Percentiles rank a stretch among this genome's conserved stretches.
Evolutionary conservation across 257 asterid genomes (phyloP).

Genomic region (Henckelia pumila): DNA sequence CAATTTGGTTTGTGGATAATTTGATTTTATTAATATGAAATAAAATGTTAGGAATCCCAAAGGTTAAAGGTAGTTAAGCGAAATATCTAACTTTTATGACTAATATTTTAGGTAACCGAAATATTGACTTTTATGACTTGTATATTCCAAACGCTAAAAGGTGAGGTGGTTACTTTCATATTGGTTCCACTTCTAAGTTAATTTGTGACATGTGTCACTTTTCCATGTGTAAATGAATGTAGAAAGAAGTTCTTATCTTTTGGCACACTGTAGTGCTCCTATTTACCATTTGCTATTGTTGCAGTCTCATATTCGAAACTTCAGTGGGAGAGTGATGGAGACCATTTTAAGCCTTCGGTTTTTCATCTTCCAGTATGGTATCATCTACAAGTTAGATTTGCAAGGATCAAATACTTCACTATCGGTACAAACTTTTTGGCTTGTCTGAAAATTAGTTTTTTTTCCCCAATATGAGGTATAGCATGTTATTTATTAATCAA

Average conservation of each 20-base stretch:
- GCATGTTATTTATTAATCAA: no score
- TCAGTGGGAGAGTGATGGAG: conserved; percentile 88
- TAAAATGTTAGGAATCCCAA: neutral
- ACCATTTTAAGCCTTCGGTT: conserved; percentile 87
- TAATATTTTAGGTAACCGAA: no score
- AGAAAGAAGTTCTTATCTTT: neutral
- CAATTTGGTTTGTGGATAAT: neutral
- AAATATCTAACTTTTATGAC: no score
- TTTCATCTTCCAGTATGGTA: no score
- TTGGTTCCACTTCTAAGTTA: neutral
- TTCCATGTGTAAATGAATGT: neutral
- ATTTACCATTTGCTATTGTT: conserved; percentile 23
- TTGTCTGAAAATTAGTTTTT: no score
- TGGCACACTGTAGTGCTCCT: conserved; percentile 13
- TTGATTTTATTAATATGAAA: no score
- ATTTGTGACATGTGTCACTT: neutral
- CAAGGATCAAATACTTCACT: no score
- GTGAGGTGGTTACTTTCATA: neutral
- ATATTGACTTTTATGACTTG: no score
- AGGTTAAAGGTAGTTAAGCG: neutral
- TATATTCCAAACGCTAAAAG: no score
- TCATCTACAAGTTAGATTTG: no score
- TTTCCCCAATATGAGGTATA: no score
- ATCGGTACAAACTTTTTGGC: no score
- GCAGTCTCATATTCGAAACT: conserved; percentile 93